phyloP scores from a whole-genome alignment of 2,329 filamentous ascomycete species.

The Epichloe sibirici region DNA sequence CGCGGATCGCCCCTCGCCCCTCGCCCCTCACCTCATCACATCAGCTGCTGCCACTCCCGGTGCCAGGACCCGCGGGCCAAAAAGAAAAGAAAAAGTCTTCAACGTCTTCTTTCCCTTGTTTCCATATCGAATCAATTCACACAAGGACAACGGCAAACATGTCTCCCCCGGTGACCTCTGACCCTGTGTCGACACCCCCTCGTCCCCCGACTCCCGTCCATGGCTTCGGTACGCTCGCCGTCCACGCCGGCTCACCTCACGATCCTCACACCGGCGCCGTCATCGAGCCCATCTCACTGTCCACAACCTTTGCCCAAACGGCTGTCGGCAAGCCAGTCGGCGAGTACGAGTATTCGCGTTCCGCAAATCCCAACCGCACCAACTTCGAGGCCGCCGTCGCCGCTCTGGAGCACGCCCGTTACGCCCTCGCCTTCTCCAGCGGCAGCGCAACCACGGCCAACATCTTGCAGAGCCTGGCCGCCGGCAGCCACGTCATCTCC shows the following conservation, averaged over 20 bases:
- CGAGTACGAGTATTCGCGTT: conserved; percentile 84
- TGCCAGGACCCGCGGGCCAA: neutral
- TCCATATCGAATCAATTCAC: neutral
- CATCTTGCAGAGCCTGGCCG: conserved; percentile 83
- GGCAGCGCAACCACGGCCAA: conserved; percentile 88
- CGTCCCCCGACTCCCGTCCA: conserved; percentile 60
- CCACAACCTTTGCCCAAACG: conserved; percentile 90
- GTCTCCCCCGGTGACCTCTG: conserved; percentile 22
- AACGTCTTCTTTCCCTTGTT: neutral
- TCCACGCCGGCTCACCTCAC: conserved; percentile 84
- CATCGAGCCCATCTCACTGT: conserved; percentile 90
- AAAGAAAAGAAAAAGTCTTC: neutral
- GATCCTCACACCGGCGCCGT: conserved; percentile 89
- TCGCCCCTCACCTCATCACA: neutral
- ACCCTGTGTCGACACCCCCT: conserved; percentile 60
- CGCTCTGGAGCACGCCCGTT: conserved; percentile 80
- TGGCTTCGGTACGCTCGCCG: conserved; percentile 83
- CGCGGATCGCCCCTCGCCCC: neutral
- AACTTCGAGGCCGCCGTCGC: conserved; percentile 92
- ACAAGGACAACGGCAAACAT: conserved; percentile 6
- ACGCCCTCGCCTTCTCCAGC: conserved; percentile 88
- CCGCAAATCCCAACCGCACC: conserved; percentile 85
- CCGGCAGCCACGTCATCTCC: conserved; percentile 87
- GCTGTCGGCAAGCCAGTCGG: conserved; percentile 80
- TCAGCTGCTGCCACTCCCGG: neutral